Evolutionary conservation across 2,329 filamentous ascomycete genomes (phyloP), one percentile per base, ranked within the genome.

Genomic region (Ophiostoma himal-ulmi): DNA sequence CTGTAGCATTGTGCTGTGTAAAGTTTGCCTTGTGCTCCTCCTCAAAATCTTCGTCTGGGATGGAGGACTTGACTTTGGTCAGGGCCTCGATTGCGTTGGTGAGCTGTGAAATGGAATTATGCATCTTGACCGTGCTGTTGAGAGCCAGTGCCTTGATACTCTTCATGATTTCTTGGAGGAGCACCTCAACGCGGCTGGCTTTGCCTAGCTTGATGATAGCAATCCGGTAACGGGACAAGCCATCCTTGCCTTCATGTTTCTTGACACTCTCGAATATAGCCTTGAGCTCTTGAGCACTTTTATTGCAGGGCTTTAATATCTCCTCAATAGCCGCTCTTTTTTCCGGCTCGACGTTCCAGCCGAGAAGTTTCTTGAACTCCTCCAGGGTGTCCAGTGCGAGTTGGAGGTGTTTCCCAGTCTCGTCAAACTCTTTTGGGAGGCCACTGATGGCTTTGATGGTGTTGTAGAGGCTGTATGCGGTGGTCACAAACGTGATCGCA

Each of bases 171-270:
- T 26, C 52, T 13, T 57, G 52, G 6, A 57, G 52, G 13, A 57
- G 52, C 7, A 57, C 52, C 52, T 57, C 52, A n/a, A 57, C 52
- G 8, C n/a, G 52, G n/a, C 52, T 57, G 7, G 52, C 52, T 26
- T 57, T 57, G n/a, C 52, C 52, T n/a, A 57, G 22, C 52, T 57
- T 57, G n/a, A 57, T 57, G 52, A 57, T 11, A 22, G 26, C n/a
- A 26, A 57, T 57, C n/a, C 52, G 52, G n/a, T 57, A 57, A 13
- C 52, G 52, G 6, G 52, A 57, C 8, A 57, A 13, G 22, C 52
- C 52, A 26, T 57, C 22, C 52, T 22, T 26, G 5, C 52, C n/a
- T 22, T 13, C 22, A 13, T 57, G 52, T 13, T 57, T 57, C 52
- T 26, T 10, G 11, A 57, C 10, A 3, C 8, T n/a, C n/a, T 57